phyloP scores from a whole-genome alignment of 2,329 filamentous ascomycete species.

The Aspergillus novoparasiticus region DNA sequence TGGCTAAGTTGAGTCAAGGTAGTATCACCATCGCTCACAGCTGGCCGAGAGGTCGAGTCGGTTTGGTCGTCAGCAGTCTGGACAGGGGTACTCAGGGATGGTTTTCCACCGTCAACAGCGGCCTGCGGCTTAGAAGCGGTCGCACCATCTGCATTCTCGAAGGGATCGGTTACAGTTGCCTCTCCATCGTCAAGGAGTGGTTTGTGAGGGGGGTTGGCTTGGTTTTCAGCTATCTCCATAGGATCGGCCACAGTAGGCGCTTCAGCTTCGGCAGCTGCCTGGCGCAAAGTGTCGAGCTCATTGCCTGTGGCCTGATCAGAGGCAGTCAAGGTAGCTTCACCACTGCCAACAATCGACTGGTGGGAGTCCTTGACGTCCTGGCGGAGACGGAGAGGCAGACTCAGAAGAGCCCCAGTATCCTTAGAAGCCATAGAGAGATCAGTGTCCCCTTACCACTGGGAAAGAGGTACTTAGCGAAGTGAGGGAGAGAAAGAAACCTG shows the following conservation, averaged over 20 bases:
- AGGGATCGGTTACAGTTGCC: neutral
- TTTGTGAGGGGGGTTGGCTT: neutral
- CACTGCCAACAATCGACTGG: neutral
- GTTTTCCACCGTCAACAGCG: too few species aligned
- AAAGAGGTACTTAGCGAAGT: neutral
- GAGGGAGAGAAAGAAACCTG: neutral
- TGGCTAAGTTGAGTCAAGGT: neutral
- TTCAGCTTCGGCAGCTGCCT: neutral
- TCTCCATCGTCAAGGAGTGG: neutral
- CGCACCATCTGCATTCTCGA: neutral
- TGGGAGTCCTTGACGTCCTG: neutral
- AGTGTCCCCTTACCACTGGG: neutral
- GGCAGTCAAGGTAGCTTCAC: too few species aligned
- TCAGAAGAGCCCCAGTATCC: neutral
- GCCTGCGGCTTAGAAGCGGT: too few species aligned
- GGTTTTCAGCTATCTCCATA: neutral
- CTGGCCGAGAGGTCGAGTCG: neutral
- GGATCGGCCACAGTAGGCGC: neutral
- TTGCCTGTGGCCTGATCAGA: neutral
- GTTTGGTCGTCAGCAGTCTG: too few species aligned
- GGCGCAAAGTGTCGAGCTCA: neutral
- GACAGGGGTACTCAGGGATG: too few species aligned
- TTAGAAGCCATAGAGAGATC: neutral
- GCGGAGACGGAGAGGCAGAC: neutral
- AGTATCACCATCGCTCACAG: neutral